Evolutionary conservation across 1,284 basidiomycete genomes (phyloP), one percentile per base, ranked within the genome.

Genomic region (Exobasidium rhododendri): DNA sequence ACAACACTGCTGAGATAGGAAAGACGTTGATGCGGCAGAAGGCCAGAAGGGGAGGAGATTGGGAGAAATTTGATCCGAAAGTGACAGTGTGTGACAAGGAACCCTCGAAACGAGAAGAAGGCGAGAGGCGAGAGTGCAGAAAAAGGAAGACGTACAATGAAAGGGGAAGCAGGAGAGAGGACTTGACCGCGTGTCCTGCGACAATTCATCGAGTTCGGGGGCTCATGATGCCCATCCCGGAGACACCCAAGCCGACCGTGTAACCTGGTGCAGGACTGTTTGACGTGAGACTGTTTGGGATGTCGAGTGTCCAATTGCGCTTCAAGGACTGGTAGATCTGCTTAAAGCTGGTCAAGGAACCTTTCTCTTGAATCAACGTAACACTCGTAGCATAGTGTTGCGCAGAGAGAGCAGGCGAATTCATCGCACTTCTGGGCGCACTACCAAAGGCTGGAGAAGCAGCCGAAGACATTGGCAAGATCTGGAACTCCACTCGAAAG

Each of bases 331-430:
- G 85, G 82, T 88, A 89, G 20, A 92, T 83, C 11, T 84, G 82
- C 78, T 87, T 87, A 82, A 94, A 92, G 55, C 88, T 88, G 64
- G 88, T 87, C 73, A 88, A 82, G 3, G 91, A 89, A 14, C 92
- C 92, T 81, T 92, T 94, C 83, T 94, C 92, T 70, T 92, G 89
- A 24, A 90, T 84, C 75, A 94, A 83, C 49, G 87, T 85, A 66
- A 94, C 79, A 50, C 83, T 83, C 3, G 89, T 86, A 56, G 83
- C 73, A 62, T 68, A 77, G 30, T 31, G 57, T 55, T 67, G 64
- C n/a, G 45, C 65, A 65, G 56, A 53, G 14, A 51, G 20, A 31
- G 51, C 52, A 29, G 59, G 54, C 1, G 53, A 47, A 22, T 28
- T 24, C 22, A 31, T 26, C n/a, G 35, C 40, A 47, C 44, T 30